Evolutionary conservation across 2,329 filamentous ascomycete species (phyloP).

Genomic region (Didymella exigua): DNA sequence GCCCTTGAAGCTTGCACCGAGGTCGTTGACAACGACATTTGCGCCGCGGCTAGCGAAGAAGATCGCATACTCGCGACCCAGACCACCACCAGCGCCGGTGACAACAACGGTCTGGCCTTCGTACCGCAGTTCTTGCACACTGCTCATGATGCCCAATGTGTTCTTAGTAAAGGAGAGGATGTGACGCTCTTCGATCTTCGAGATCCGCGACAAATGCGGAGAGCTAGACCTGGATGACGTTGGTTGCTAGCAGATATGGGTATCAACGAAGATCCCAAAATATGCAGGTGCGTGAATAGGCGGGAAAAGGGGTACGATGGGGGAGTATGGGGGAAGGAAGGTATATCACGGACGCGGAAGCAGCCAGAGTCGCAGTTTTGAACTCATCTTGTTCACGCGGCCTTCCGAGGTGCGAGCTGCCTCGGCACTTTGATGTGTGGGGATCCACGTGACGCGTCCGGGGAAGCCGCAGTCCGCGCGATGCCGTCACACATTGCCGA

Average conservation of each 20-base stretch:
- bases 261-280: conserved; percentile 16
- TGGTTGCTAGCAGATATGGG: conserved; percentile 6
- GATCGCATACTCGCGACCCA: conserved; percentile 80
- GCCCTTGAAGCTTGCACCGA: conserved; percentile 91
- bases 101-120: conserved; percentile 90
- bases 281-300: neutral
- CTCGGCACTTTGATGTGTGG: conserved; percentile 15
- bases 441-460: conserved; percentile 14
- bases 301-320: neutral
- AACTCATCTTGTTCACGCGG: conserved; percentile 14
- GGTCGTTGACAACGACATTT: conserved; percentile 94
- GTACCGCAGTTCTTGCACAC: conserved; percentile 67
- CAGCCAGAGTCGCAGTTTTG: conserved; percentile 17
- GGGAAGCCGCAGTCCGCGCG: conserved; percentile 4
- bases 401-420: conserved; percentile 17
- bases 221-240: conserved; percentile 9
- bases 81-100: conserved; percentile 81
- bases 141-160: conserved; percentile 35
- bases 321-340: neutral
- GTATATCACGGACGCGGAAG: conserved; percentile 6
- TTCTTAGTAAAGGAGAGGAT: neutral
- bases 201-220: conserved; percentile 2
- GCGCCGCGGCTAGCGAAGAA: conserved; percentile 94
- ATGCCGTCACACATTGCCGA: conserved; percentile 7
- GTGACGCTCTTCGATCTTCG: neutral